A percentile compares a stretch with the other conserved stretches of the same genome.
Evolutionary conservation across 2,329 filamentous ascomycete genomes (phyloP).

Genomic region (Penicillium polonicum): DNA sequence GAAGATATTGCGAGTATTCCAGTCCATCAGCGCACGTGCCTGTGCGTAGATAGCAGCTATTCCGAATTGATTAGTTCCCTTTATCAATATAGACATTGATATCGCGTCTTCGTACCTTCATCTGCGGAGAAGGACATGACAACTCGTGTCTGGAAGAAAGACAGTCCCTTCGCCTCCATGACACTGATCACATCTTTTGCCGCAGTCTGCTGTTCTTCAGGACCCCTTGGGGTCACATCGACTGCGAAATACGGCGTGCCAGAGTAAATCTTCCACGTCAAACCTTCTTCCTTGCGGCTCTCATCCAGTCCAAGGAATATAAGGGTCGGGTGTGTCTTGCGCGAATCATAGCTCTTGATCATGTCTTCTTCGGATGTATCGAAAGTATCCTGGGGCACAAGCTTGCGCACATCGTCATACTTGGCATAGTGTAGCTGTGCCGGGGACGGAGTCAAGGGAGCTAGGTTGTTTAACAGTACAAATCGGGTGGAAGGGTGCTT

Average conservation of each 20-base stretch:
- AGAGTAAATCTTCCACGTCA: constrained; percentile 60
- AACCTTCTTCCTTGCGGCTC: constrained; percentile 43
- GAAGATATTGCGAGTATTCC: constrained; percentile 90
- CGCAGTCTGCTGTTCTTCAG: constrained; percentile 54
- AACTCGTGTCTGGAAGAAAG: constrained; percentile 67
- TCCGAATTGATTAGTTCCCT: background rate
- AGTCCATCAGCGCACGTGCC: constrained; percentile 83
- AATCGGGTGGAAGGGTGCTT: constrained; percentile 57
- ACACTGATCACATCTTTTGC: constrained; percentile 61
- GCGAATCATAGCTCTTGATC: constrained; percentile 72
- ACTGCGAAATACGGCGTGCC: constrained; percentile 86
- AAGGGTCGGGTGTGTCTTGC: constrained; percentile 64
- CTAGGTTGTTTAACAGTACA: constrained; percentile 74
- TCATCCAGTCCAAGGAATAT: constrained; percentile 87
- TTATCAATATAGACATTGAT: background rate
- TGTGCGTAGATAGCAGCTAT: constrained; percentile 87
- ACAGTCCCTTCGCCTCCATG: constrained; percentile 60
- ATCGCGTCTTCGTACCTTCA: constrained; percentile 52
- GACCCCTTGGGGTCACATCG: constrained; percentile 74
- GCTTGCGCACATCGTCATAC: constrained; percentile 64
- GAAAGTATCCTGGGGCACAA: constrained; percentile 74
- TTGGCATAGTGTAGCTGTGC: constrained; percentile 66
- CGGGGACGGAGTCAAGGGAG: constrained; percentile 65
- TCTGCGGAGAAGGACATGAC: constrained; percentile 60
- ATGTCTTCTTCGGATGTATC: constrained; percentile 68